These are phyloP conservation scores for Beauveria rudraprayagi DNA, from an alignment of 2,329 filamentous ascomycete species.

Conservation along the genomic window DNA sequence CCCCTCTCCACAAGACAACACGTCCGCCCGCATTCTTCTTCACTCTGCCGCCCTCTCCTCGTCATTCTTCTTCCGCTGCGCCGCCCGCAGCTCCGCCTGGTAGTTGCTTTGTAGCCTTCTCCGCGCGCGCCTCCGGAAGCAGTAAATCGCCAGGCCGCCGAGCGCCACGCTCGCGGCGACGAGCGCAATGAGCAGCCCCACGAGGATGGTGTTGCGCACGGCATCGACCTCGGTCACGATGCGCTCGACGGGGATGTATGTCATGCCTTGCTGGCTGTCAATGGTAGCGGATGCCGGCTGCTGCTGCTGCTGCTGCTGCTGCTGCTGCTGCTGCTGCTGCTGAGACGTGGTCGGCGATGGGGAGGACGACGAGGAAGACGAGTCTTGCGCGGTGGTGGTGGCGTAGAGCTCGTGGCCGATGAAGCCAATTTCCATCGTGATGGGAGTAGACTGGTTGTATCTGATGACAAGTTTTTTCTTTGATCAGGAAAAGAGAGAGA, in stretches of 20 bases:
- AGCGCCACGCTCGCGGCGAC: neutral
- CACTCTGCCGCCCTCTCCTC: neutral
- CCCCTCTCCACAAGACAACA: too few species aligned
- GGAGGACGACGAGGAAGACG: neutral
- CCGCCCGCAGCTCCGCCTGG: neutral
- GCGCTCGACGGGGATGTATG: neutral
- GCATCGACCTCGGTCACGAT: neutral
- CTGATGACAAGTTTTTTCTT: too few species aligned
- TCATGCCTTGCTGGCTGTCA: neutral
- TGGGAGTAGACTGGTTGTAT: neutral
- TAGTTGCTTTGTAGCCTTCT: neutral
- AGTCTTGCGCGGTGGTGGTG: neutral
- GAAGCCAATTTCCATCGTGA: neutral
- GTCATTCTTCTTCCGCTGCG: neutral
- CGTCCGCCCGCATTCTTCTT: too few species aligned
- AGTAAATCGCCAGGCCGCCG: constrained; percentile 1
- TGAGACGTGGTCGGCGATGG: neutral
- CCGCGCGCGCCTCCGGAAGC: neutral
- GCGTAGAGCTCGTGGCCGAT: constrained; percentile 3
- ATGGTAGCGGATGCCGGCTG: neutral
- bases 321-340: neutral
- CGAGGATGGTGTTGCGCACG: constrained; percentile 2
- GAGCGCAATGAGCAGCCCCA: neutral
- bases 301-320: neutral
- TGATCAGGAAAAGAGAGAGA: too few species aligned